Evolutionary conservation across 1,284 basidiomycete species (phyloP), one percentile per base, ranked within the genome.

Genomic region (Meira miltonrushii): DNA sequence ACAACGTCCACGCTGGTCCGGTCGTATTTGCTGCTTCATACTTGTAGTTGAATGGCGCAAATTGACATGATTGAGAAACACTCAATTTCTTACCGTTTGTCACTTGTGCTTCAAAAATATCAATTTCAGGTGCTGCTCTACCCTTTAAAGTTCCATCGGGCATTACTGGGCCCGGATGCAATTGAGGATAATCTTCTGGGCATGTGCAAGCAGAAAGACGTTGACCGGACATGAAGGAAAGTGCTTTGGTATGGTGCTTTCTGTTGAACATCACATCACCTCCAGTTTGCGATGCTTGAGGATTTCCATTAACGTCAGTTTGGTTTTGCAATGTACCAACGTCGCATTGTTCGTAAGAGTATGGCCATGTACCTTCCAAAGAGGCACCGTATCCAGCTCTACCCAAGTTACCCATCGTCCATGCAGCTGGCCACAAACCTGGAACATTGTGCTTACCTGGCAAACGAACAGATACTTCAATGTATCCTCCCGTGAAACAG

Each of bases 401-500:
- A 8, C 75, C 75, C 1, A 77, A 62, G 72, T 94, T 94, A 2
- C 91, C 91, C 88, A 95, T 89, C 6, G 88, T 89, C 91, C 91
- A 93, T 61, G 67, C 62, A 5, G 74, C 75, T 21, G 88, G 88
- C 88, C 88, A 90, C 37, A 89, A 81, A 43, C 81, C 81, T n/a
- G 78, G 72, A 6, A 78, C 73, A 57, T 82, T 82, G 70, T 83
- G 85, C 15, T 80, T 79, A 0, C 93, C 94, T 0, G 94, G 93
- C 8, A 96, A 81, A n/a, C 83, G 84, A n/a, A 92, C 85, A 4
- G 67, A 60, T 2, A 57, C 85, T 77, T 93, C 90, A 58, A 96
- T 82, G 75, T 92, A 92, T 1, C 92, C 93, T 0, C 89, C 90
- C 2, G 88, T 94, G 79, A 94, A 96, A 80, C 93, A 95, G 62